Evolutionary conservation across 257 asterid species (phyloP).

Genomic region (Parsonsia alboflavescens): DNA sequence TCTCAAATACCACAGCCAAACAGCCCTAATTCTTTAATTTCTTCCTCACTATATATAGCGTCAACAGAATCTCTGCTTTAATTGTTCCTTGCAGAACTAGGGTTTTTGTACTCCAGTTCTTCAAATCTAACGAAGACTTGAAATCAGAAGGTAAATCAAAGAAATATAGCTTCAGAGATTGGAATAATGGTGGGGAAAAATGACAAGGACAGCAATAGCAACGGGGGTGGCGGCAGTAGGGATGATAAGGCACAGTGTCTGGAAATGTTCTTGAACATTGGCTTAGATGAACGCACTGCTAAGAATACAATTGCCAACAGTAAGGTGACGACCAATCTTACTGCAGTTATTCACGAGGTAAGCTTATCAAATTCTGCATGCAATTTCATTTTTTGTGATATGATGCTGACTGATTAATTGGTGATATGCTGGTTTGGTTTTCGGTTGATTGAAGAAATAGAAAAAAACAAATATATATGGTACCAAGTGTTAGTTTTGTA

Average conservation of each 20-base stretch:
- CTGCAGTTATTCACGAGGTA: constrained; percentile 48
- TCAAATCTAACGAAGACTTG: neutral
- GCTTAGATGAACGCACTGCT: constrained; percentile 44
- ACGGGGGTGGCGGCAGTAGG: constrained; percentile 12
- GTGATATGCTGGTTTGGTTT: neutral
- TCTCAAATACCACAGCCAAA: neutral
- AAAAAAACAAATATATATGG: neutral
- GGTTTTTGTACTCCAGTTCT: constrained; percentile 8
- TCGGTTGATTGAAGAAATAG: neutral
- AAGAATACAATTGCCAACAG: constrained; percentile 43
- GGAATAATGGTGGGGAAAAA: constrained; percentile 20
- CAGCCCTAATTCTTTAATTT: neutral
- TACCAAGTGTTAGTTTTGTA: neutral
- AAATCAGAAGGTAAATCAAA: neutral
- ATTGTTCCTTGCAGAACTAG: neutral
- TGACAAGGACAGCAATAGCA: constrained; percentile 1
- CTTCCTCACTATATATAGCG: neutral
- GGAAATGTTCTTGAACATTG: constrained; percentile 38
- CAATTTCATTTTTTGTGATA: neutral
- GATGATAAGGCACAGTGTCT: constrained; percentile 16
- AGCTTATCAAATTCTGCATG: neutral
- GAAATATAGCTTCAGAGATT: neutral
- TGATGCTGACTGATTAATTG: neutral
- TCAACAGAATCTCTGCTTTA: neutral
- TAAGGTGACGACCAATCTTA: constrained; percentile 38